Evolutionary conservation across 2,329 filamentous ascomycete species (phyloP), one percentile per base, ranked within the genome.

Genomic region (Apiospora marii): DNA sequence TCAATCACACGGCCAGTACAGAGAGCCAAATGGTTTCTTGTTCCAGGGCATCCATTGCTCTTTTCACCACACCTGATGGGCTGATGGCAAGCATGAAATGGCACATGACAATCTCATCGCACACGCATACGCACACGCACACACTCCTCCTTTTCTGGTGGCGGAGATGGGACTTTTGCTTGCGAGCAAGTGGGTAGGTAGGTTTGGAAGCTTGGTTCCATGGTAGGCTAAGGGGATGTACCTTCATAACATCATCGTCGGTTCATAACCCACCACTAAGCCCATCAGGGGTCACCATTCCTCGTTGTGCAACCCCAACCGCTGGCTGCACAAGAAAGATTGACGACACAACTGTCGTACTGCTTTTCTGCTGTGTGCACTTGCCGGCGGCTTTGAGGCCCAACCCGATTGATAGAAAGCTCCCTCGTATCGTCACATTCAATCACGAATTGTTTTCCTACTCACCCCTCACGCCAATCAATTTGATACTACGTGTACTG

Each of bases 41-140:
- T 64, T 41, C 34, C 58, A 64, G 34, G 34, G 34, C 34, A 41
- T 37, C 34, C 34, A 64, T 64, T n/a, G 37, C 58, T 41, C 22
- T 37, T 41, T 64, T 64, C 30, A 61, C 30, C 53, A 64, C 58
- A 64, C 58, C 58, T 64, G 58, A 64, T 64, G 58, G 58, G 58
- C 58, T 41, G 58, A 41, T 64, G 58, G 58, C 34, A 64, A 41
- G 58, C 58, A 64, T 64, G 34, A 14, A 41, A 41, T 64, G 58
- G 34, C 58, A 64, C 58, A 64, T 64, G 58, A 64, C 58, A 64
- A 41, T 64, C 58, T 41, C 58, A 64, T 64, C 37, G 58, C 58
- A 41, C 58, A 64, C 58, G 34, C 53, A 61, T 37, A 37, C 27
- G 19, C 53, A 37, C 53, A 37, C 53, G 22, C 19, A 61, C 30